Conservation (phyloP, 345 rosid species). For the Gossypium ekmanianum region DNA sequence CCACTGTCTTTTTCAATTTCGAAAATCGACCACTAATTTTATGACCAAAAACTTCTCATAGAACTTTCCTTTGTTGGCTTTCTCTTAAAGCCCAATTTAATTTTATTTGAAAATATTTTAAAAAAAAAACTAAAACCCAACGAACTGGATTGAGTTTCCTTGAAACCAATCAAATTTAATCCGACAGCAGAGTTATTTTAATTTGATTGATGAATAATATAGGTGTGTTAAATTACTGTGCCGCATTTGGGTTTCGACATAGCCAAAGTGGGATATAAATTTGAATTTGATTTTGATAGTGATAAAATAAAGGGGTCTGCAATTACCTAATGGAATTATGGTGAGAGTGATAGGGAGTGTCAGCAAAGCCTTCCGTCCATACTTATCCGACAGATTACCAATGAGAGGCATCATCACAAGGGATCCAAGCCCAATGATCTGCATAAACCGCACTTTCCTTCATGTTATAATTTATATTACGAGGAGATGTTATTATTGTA, state of each 20-base stretch:
- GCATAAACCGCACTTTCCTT: slow-evolving; percentile 19
- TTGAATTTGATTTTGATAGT: background rate
- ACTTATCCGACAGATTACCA: slow-evolving; percentile 80
- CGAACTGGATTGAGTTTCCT: too few species aligned
- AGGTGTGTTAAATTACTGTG: too few species aligned
- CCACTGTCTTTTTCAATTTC: background rate
- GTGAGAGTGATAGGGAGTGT: slow-evolving; percentile 57
- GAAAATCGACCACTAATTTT: background rate
- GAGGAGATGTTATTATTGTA: too few species aligned
- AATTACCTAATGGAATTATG: slow-evolving; percentile 64
- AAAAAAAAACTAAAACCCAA: too few species aligned
- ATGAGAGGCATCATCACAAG: slow-evolving; percentile 78
- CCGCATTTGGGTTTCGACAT: background rate
- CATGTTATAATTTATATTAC: too few species aligned
- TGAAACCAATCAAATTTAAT: too few species aligned
- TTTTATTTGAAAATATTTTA: too few species aligned
- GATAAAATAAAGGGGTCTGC: background rate
- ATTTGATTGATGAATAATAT: too few species aligned
- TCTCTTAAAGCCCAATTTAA: too few species aligned
- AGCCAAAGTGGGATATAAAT: background rate
- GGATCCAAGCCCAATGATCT: slow-evolving; percentile 77
- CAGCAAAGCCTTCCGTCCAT: slow-evolving; percentile 81
- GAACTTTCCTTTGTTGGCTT: too few species aligned
- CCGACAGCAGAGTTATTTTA: background rate
- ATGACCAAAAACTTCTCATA: background rate